These are phyloP conservation scores for Fusarium equiseti DNA, from an alignment of 2,329 filamentous ascomycete species.

Conservation along the genomic window DNA sequence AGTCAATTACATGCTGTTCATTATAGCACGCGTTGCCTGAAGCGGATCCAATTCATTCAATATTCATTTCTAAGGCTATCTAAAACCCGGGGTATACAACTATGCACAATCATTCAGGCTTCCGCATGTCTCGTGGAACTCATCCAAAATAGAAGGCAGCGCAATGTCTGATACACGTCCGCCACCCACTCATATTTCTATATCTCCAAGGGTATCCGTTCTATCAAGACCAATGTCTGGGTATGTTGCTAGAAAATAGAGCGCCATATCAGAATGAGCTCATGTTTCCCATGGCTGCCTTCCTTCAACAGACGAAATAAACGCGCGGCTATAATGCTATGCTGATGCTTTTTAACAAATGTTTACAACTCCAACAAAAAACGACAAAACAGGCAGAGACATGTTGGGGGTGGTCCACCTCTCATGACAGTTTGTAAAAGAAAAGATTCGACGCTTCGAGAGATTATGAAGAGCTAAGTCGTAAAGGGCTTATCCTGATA, in stretches of 20 bases:
- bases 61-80: conserved; percentile 19
- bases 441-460: conserved; percentile 16
- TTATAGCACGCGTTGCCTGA: not conserved
- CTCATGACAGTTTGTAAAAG: conserved; percentile 36
- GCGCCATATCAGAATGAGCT: not conserved
- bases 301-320: conserved; percentile 14
- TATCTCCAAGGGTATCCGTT: conserved; percentile 35
- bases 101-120: conserved; percentile 15
- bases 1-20: not conserved
- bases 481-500: conserved; percentile 3
- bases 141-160: not conserved
- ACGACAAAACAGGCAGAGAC: conserved; percentile 16
- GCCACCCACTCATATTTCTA: conserved; percentile 17
- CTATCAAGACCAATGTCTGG: conserved; percentile 36
- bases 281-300: not conserved
- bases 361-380: conserved; percentile 19
- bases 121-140: not conserved
- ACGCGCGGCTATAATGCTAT: conserved; percentile 18
- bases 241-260: conserved; percentile 27
- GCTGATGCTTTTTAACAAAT: conserved; percentile 27
- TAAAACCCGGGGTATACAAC: conserved; percentile 24
- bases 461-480: conserved; percentile 13
- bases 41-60: not conserved
- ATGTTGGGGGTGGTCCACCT: conserved; percentile 19
- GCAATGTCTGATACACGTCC: conserved; percentile 1